Base-by-base conservation (phyloP, 73 alveolate species). In the Tetrahymena thermophila region DNA sequence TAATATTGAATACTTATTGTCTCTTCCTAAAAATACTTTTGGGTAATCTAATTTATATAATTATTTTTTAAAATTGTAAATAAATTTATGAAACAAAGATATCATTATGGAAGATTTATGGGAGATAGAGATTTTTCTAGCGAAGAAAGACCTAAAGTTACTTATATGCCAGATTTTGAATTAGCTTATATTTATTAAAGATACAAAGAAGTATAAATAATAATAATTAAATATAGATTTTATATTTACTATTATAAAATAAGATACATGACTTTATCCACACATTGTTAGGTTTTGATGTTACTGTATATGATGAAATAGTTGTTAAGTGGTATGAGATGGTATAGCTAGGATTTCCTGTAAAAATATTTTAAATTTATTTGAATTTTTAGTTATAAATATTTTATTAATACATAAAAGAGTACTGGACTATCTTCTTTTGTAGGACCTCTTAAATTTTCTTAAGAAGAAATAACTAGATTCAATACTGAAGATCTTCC, bases 291-390 rank as follows among this genome's bases (percentile, higher is more conserved):
- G 94, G 83, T 44, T 95, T 84, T 93, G 97, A 95, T 85, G 95
- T 95, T 1, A 85, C 95, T 89, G 95, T 95, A 6, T 95, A 95
- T 93, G 97, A 95, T 89, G 97, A 95, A 85, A 95, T 95, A 35
- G 97, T 95, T 44, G 97, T 95, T 0, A 95, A 95, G 38, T 95
- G 97, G 97, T 95, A 19, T 56, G 97, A 95, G 89, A 95, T 95
- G 97, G 95, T 94, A 34, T 85, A 95, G 55, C 44, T 95, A 16
- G 97, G 97, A 50, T 34, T 95, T 21, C 97, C 97, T 43, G 89
- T 71, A 71, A 71, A 56, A n/a, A 71, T 28, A 28, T 8, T 71
- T 71, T 71, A 71, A 9, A 10, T 28, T 71, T 19, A 19, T 25
- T 14, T 28, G 37, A 71, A n/a, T 19, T 19, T 71, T 19, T 71